A percentile compares a stretch with the other conserved stretches of the same genome.
Evolutionary conservation across 306 rosid genomes (phyloP).

Genomic region (Malus asiatica): DNA sequence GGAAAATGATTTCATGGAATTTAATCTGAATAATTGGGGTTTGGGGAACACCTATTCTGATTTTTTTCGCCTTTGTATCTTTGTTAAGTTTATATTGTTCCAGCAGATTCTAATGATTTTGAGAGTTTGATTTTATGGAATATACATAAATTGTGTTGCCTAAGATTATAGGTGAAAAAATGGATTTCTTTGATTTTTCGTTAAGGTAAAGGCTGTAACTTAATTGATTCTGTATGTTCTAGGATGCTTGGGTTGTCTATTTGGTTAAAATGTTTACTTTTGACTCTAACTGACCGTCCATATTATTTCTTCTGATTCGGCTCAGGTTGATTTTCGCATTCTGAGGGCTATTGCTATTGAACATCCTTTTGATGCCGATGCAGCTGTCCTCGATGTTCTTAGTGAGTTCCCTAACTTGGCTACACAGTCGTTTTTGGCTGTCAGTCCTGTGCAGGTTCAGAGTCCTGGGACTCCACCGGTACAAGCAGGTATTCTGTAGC

Average conservation of each 20-base stretch:
- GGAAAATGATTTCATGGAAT: background rate
- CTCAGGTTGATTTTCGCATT: constrained; percentile 61
- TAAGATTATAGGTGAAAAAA: background rate
- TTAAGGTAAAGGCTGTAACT: background rate
- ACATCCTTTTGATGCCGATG: constrained; percentile 59
- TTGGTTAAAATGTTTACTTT: background rate
- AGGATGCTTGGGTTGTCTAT: background rate
- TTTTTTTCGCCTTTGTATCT: background rate
- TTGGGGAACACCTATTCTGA: background rate
- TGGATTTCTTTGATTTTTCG: background rate
- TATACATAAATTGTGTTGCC: background rate
- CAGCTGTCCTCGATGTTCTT: constrained; percentile 54
- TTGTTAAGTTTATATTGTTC: background rate
- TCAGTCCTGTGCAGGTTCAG: constrained; percentile 10
- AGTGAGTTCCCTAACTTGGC: constrained; percentile 50
- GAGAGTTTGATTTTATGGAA: background rate
- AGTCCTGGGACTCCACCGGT: background rate
- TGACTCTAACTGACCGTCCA: background rate
- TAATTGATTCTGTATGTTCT: background rate
- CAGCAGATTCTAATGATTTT: background rate
- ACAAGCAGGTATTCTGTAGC: constrained; percentile 1
- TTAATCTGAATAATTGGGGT: background rate
- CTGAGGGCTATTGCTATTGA: constrained; percentile 88
- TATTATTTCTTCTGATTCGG: background rate
- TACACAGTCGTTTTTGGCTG: background rate